These are phyloP conservation scores for Saksenaea oblongispora DNA, from an alignment of 371 early-diverging fungal genomes.

Conservation along the genomic window DNA sequence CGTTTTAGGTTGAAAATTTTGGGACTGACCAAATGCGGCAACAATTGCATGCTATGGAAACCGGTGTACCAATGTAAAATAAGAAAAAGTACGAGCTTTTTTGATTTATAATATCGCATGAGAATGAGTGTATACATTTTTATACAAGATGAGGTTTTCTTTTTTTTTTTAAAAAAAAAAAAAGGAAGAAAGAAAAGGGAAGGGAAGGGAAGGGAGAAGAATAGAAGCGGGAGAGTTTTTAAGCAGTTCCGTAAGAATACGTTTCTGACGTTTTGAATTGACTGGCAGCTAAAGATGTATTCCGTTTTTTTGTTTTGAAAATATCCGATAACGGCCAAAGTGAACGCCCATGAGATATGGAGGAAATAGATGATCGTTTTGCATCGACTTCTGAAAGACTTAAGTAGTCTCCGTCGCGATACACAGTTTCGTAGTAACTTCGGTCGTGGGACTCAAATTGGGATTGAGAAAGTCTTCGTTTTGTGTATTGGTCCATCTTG, in stretches of 20 bases:
- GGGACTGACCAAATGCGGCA: slow-evolving; percentile 50
- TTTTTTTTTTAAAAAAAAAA: too few species aligned
- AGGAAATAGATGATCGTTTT: not conserved
- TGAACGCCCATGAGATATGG: slow-evolving; percentile 5
- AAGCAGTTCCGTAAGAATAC: slow-evolving; percentile 18
- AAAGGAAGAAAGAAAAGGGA: too few species aligned
- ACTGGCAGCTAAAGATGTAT: slow-evolving; percentile 12
- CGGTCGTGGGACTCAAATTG: slow-evolving; percentile 44
- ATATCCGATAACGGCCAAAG: slow-evolving; percentile 25
- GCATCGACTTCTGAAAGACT: slow-evolving; percentile 11
- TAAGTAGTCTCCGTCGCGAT: slow-evolving; percentile 41
- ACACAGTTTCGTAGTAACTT: slow-evolving; percentile 37
- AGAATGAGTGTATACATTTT: not conserved
- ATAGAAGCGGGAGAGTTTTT: not conserved
- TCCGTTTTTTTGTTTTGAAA: slow-evolving; percentile 13
- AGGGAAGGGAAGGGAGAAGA: too few species aligned
- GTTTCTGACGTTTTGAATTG: slow-evolving; percentile 43
- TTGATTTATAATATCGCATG: not conserved
- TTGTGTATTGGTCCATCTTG: slow-evolving; percentile 45
- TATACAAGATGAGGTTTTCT: not conserved
- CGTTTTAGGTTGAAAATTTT: slow-evolving; percentile 41
- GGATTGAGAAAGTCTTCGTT: slow-evolving; percentile 39
- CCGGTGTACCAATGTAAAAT: slow-evolving; percentile 4
- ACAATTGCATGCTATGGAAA: slow-evolving; percentile 32
- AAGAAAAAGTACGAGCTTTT: not conserved